Evolutionary conservation across 768 basidiomycete species (phyloP), one percentile per base, ranked within the genome.

Genomic region (Sutorius australiensis): DNA sequence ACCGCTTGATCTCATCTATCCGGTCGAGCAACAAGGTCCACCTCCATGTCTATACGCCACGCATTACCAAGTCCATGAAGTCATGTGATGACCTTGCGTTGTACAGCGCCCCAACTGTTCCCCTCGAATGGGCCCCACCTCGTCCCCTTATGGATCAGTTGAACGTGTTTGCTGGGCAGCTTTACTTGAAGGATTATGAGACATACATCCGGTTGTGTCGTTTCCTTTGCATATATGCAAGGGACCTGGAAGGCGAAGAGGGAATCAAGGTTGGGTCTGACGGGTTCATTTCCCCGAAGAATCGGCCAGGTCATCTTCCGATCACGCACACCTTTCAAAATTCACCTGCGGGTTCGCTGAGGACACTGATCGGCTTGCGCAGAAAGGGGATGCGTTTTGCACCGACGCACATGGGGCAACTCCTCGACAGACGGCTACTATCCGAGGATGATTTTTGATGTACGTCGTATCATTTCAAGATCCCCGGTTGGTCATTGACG

Each of bases 361-460:
- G 48, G 34, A 50, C 17, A 6, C 38, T 68, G 41, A 49, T 65
- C 6, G 17, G 52, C 11, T 52, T 72, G 37, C 69, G 76, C 9
- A 68, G 77, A 59, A 79, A 75, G 48, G 76, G 75, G 6, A 60
- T 70, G 61, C 53, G 59, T 11, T 79, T 68, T 55, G 43, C 57
- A 13, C 44, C 46, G 33, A 78, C 77, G 5, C 76, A 79, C 52
- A 60, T 77, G 58, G 77, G 78, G 2, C 70, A 71, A 40, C 62
- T 78, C 28, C 37, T 79, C 30, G 54, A 67, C 38, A 66, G 61
- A 28, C 60, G 61, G 21, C 24, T 51, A 2, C 55, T 75, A 40
- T 56, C 50, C 0, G 42, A 55, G 48, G 51, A 14, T 0, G 58
- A 55, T 41, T 59, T 59, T 16, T 21, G 13, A 56, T 56, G 16